Percentiles rank a stretch among this genome's conserved stretches.
Conservation (phyloP, 2,329 filamentous ascomycete species). For the Ustilaginoidea virens region DNA sequence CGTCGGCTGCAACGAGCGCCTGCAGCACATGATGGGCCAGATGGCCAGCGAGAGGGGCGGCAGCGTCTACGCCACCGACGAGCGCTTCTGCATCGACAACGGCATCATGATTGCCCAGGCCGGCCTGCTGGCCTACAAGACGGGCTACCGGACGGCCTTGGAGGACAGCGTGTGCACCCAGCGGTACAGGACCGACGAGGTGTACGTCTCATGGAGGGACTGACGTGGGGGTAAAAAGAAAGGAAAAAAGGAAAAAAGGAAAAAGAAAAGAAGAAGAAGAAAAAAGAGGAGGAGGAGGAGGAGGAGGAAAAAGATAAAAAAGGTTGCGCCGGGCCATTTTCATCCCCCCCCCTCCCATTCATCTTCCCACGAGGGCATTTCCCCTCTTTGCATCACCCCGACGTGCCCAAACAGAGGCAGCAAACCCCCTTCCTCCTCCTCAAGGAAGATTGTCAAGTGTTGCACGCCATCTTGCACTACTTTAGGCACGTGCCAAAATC, state of each 20-base stretch:
- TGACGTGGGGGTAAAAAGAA: constrained; percentile 11
- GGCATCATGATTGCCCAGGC: constrained; percentile 99
- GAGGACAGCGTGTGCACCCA: constrained; percentile 77
- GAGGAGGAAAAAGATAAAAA: neutral
- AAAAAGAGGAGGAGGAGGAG: neutral
- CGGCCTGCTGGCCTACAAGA: constrained; percentile 70
- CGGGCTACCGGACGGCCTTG: constrained; percentile 61
- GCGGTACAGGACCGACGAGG: constrained; percentile 69
- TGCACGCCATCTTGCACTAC: no score
- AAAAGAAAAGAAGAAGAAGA: neutral
- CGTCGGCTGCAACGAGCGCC: constrained; percentile 82
- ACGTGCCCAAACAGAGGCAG: no score
- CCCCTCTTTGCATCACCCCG: no score
- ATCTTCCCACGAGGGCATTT: no score
- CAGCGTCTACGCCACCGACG: constrained; percentile 86
- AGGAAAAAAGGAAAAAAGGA: constrained; percentile 1
- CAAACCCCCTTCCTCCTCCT: no score
- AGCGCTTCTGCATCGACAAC: constrained; percentile 97
- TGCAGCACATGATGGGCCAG: constrained; percentile 96
- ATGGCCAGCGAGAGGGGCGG: constrained; percentile 86
- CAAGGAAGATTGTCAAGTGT: no score
- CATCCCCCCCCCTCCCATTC: no score
- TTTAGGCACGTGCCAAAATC: no score
- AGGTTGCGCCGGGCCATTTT: no score
- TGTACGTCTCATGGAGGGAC: constrained; percentile 66